Evolutionary conservation across 2,329 filamentous ascomycete genomes (phyloP), one percentile per base, ranked within the genome.

Genomic region (Xylaria sp.): DNA sequence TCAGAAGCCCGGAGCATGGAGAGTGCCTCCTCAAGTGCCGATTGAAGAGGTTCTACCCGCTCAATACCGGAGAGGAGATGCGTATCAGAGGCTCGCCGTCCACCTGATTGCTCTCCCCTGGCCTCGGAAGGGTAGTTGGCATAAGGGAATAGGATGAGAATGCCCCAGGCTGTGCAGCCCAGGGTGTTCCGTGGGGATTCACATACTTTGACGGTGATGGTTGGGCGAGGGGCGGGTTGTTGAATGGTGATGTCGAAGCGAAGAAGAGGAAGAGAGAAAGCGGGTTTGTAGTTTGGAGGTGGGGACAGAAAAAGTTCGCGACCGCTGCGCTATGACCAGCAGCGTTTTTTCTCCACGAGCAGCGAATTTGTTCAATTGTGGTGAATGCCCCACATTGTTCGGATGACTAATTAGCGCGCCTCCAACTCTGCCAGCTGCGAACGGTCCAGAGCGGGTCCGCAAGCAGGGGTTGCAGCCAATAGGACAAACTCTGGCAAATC

Each of bases 11-110:
- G 74, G 79, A 86, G 84, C 84, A 77, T 81, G 83, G 80, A 87
- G 85, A 88, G 85, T 88, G 84, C 85, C 85, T 84, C 83, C 75
- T 69, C 69, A 71, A 71, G 69, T 66, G 64, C 58, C 66, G 74
- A 68, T 72, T 74, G 76, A 77, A 78, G 77, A 84, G 85, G 85
- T 87, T 88, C 85, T 86, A 80, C 84, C 80, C 75, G 84, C 85
- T 84, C 84, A 80, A 76, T 83, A 79, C 79, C 80, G 80, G 78
- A 78, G 81, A 79, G 80, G 80, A 83, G 77, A 80, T 79, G 82
- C 80, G 84, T 87, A 84, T 87, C 84, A 73, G 64, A 64, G 65
- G 63, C 64, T 60, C 62, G 37, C 61, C 44, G 42, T n/a, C 49
- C 65, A 49, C 60, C 68, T 77, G 84, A 87, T 86, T 87, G 81